Evolutionary conservation across 176 grass and related monocot species (phyloP), one percentile per base, ranked within the genome.

Genomic region (Bothriochloa decipiens): DNA sequence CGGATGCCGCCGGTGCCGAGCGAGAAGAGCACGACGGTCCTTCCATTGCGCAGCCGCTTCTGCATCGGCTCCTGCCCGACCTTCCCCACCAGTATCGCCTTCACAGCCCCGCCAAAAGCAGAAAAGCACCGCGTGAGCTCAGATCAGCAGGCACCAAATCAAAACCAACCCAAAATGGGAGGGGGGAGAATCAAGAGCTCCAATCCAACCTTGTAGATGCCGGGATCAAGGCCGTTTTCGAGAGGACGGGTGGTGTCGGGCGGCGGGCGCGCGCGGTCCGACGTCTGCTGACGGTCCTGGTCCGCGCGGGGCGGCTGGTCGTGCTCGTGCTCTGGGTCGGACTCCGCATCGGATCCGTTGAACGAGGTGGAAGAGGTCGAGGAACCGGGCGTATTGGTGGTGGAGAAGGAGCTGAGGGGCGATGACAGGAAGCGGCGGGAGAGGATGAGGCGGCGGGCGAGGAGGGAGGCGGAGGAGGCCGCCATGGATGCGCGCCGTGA

Each of bases 1-100:
- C 91, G 91, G 65, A 99, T 96, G 73, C 96, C 96, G 11, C 96
- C 93, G 7, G 96, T 99, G 50, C 85, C 96, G 3, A 99, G 89
- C 11, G 91, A 96, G 86, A 99, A 94, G 16, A 96, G 86, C 64
- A 91, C 91, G 81, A 96, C 75, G 3, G 82, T 50, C 55, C 9
- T 70, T 63, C 96, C 96, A 29, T 77, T 92, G 70, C 76, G 85
- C 68, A 99, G 86, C 16, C 81, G 71, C 85, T 95, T 95, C 83
- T 94, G 76, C 22, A 96, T 45, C 49, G 96, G 89, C 74, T 86
- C 82, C 81, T 94, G 91, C 35, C 96, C 93, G 18, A 96, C 96
- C 70, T 99, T 99, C 50, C 96, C 96, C 74, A 99, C 37, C 64
- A 99, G 35, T 42, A 96, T 82, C 37, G 96, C 93, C 96, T 95